Evolutionary conservation across 306 rosid genomes (phyloP).

Genomic region (Acacia crassicarpa): DNA sequence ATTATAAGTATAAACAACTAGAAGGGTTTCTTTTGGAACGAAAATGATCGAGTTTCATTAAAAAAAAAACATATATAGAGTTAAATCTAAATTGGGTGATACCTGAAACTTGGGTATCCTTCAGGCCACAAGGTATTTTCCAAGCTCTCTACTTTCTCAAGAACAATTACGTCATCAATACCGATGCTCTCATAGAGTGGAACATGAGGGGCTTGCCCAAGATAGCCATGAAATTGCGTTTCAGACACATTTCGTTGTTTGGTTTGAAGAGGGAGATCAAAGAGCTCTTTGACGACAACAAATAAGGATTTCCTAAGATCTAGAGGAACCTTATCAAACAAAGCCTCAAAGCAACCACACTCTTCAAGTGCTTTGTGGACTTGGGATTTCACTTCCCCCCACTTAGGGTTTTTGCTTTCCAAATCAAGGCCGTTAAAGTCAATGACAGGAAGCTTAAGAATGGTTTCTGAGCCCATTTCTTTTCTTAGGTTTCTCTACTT

Average conservation of each 20-base stretch:
- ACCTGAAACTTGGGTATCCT: constrained; percentile 51
- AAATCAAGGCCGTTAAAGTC: neutral
- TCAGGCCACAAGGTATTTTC: constrained; percentile 16
- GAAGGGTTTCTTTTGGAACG: too few relatives aligned
- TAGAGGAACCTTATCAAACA: constrained; percentile 46
- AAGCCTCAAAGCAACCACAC: constrained; percentile 75
- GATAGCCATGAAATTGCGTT: constrained; percentile 63
- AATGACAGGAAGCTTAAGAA: neutral
- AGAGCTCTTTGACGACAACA: constrained; percentile 43
- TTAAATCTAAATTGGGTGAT: neutral
- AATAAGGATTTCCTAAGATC: constrained; percentile 46
- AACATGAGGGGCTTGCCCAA: constrained; percentile 27
- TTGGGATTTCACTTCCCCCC: neutral
- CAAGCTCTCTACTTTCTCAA: constrained; percentile 43
- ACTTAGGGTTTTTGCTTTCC: neutral
- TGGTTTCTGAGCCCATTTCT: neutral
- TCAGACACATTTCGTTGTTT: constrained; percentile 53
- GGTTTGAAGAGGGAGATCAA: constrained; percentile 68
- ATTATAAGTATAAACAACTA: too few relatives aligned
- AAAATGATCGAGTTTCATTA: too few relatives aligned
- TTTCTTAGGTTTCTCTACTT: neutral
- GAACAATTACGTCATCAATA: constrained; percentile 46
- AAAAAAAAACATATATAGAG: too few relatives aligned
- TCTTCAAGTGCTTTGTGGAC: constrained; percentile 23
- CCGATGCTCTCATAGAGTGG: constrained; percentile 74